A percentile compares a stretch with the other conserved stretches of the same genome.
Conservation (phyloP, 1,139 yeast species). For the Debaryomyces psychrophilus region DNA sequence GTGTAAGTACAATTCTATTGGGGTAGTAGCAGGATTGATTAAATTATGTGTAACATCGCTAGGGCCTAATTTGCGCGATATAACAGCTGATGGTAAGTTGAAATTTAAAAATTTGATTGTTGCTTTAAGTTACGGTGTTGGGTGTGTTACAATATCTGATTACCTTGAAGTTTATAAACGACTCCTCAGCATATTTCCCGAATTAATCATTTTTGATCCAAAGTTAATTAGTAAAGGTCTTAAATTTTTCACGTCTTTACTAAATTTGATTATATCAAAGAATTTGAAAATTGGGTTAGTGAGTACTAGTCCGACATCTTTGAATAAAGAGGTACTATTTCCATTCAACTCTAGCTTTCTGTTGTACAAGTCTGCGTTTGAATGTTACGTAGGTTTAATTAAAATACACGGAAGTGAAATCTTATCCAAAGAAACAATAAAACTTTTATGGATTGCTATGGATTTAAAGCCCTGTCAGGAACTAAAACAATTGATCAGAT, state of each 20-base stretch:
- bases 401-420: slow-evolving; percentile 41
- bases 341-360: slow-evolving; percentile 44
- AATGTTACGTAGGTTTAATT: slow-evolving; percentile 43
- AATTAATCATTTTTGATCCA: slow-evolving; percentile 45
- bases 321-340: slow-evolving; percentile 38
- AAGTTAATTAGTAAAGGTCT: slow-evolving; percentile 37
- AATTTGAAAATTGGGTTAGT: slow-evolving; percentile 44
- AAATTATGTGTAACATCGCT: slow-evolving; percentile 38
- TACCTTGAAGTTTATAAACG: slow-evolving; percentile 28
- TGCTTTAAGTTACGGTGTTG: slow-evolving; percentile 37
- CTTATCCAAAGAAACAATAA: slow-evolving; percentile 39
- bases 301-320: slow-evolving; percentile 38
- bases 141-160: slow-evolving; percentile 34
- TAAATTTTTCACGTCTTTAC: slow-evolving; percentile 33
- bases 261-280: slow-evolving; percentile 37
- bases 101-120: slow-evolving; percentile 36
- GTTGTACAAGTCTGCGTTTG: slow-evolving; percentile 41
- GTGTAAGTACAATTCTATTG: slow-evolving; percentile 31
- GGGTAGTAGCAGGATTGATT: slow-evolving; percentile 28
- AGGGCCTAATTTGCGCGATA: slow-evolving; percentile 43
- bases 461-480: slow-evolving; percentile 44
- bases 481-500: slow-evolving; percentile 34
- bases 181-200: slow-evolving; percentile 39
- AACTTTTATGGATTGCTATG: slow-evolving; percentile 49
- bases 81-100: slow-evolving; percentile 22